Evolutionary conservation across 129 eudicot genomes (phyloP).

Genomic region (Flaveria sonorensis): DNA sequence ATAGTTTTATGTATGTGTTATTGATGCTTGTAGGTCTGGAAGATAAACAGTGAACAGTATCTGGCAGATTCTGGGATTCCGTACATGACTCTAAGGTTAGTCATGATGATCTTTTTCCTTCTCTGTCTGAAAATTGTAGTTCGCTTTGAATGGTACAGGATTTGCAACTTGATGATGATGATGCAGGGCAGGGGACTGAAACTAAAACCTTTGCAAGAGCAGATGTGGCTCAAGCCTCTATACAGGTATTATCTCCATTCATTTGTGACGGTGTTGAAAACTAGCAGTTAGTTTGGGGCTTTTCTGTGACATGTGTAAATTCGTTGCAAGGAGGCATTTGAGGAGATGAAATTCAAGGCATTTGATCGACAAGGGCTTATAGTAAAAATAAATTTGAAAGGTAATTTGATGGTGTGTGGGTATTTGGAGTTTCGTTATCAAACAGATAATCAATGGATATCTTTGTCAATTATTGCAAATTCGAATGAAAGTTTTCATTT

Average conservation of each 20-base stretch:
- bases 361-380: conserved; percentile 39
- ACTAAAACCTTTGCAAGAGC: conserved; percentile 69
- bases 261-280: neutral
- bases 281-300: neutral
- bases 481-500: too few species aligned
- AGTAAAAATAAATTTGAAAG: too few species aligned
- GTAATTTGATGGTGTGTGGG: too few species aligned
- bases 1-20: neutral
- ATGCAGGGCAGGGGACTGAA: conserved; percentile 90
- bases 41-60: conserved; percentile 89
- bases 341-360: conserved; percentile 83
- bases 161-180: neutral
- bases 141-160: neutral
- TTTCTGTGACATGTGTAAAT: neutral
- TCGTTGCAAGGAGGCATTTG: conserved; percentile 60
- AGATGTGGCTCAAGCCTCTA: conserved; percentile 90
- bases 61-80: conserved; percentile 89
- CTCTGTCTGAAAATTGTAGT: neutral
- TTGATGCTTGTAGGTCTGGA: conserved; percentile 63
- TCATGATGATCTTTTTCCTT: neutral
- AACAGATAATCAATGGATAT: too few species aligned
- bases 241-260: conserved; percentile 41
- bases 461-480: too few species aligned
- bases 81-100: conserved; percentile 81
- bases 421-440: too few species aligned